Conservation (phyloP, 192 early-diverging fungal genomes). For the Linderina pennispora region DNA sequence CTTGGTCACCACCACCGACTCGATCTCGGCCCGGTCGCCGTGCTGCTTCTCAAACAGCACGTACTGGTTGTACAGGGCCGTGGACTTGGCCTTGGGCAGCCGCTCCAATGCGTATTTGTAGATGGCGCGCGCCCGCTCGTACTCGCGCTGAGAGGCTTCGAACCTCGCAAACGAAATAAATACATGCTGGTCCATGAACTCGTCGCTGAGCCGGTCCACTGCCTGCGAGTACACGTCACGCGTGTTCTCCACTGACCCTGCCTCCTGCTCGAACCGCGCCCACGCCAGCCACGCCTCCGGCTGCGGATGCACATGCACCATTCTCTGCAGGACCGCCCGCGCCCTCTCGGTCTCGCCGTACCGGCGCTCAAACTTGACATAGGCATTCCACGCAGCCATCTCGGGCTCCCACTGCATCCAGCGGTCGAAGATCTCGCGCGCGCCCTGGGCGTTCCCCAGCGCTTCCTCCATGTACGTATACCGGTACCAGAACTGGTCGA, state of each 20-base stretch:
- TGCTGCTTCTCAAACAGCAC: slow-evolving; percentile 96
- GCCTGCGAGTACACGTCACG: slow-evolving; percentile 87
- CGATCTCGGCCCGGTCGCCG: slow-evolving; percentile 82
- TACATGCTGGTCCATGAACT: slow-evolving; percentile 87
- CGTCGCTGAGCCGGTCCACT: slow-evolving; percentile 82
- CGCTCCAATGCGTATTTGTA: slow-evolving; percentile 92
- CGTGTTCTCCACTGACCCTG: slow-evolving; percentile 57
- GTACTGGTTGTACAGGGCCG: slow-evolving; percentile 91
- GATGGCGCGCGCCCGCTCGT: slow-evolving; percentile 89
- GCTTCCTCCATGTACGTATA: slow-evolving; percentile 99
- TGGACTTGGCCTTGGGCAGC: slow-evolving; percentile 73
- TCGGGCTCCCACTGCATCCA: slow-evolving; percentile 99
- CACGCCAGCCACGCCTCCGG: slow-evolving; percentile 96
- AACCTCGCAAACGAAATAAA: slow-evolving; percentile 97
- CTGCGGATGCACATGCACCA: slow-evolving; percentile 85
- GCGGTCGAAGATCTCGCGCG: slow-evolving; percentile 91
- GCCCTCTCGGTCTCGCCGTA: slow-evolving; percentile 82
- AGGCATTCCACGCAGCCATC: slow-evolving; percentile 90
- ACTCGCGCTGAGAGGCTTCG: slow-evolving; percentile 83
- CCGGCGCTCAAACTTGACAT: slow-evolving; percentile 88
- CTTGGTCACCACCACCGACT: slow-evolving; percentile 85
- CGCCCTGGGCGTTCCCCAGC: slow-evolving; percentile 82
- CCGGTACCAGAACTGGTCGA: slow-evolving; percentile 87
- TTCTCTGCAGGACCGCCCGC: slow-evolving; percentile 72
- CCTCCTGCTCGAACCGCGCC: slow-evolving; percentile 90